Conservation (phyloP, 2,329 filamentous ascomycete species). For the Diaporthe citrichinensis region DNA sequence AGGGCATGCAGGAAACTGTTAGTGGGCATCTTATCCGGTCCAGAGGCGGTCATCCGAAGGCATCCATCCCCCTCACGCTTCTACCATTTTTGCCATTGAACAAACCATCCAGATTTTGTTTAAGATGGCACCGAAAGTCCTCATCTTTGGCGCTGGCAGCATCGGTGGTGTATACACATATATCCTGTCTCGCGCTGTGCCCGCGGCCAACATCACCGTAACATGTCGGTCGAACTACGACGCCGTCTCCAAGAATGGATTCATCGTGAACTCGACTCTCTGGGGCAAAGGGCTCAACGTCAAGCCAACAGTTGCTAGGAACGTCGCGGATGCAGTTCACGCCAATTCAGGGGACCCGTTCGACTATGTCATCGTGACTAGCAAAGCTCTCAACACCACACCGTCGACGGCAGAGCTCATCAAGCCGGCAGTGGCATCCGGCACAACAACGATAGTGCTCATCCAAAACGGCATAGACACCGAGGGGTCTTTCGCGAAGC, state of each 20-base stretch:
- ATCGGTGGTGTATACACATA: constrained; percentile 49
- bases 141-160: constrained; percentile 53
- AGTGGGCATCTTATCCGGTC: not conserved
- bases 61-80: not conserved
- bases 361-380: constrained; percentile 78
- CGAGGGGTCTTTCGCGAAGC: constrained; percentile 73
- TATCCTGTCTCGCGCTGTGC: constrained; percentile 46
- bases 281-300: constrained; percentile 49
- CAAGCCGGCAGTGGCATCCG: constrained; percentile 68
- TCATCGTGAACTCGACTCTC: constrained; percentile 49
- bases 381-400: constrained; percentile 77
- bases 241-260: constrained; percentile 46
- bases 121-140: constrained; percentile 31
- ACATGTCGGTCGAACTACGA: constrained; percentile 52
- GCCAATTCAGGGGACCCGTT: constrained; percentile 44
- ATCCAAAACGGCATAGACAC: constrained; percentile 82
- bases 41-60: not conserved
- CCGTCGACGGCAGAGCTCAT: constrained; percentile 74
- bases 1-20: not conserved
- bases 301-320: constrained; percentile 46
- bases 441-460: constrained; percentile 70
- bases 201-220: constrained; percentile 47
- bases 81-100: not conserved
- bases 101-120: not conserved
- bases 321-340: constrained; percentile 50